Percentiles rank a stretch among this genome's conserved stretches.
Conservation (phyloP, 2,329 filamentous ascomycete genomes). For the Proliferodiscus dingleyae region DNA sequence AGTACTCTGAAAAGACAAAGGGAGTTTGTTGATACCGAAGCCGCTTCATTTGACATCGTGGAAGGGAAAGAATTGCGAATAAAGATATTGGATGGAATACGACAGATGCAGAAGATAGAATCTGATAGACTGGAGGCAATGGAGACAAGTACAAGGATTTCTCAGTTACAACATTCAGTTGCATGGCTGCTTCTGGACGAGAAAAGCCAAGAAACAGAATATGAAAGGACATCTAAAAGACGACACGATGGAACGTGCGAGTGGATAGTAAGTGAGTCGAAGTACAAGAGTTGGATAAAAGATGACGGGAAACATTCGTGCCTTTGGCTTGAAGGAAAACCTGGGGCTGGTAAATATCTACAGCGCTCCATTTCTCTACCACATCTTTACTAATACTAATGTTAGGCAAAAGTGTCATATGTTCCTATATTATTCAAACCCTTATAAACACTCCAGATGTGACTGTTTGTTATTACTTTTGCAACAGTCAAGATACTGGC, state of each 20-base stretch:
- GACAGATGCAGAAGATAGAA: neutral
- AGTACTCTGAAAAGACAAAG: constrained; percentile 5
- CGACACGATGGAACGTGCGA: no score
- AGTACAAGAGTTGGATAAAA: constrained; percentile 8
- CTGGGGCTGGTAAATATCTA: constrained; percentile 11
- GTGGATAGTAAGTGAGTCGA: constrained; percentile 1
- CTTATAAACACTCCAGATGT: neutral
- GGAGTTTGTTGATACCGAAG: constrained; percentile 2
- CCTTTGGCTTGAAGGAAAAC: constrained; percentile 18
- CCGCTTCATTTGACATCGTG: constrained; percentile 4
- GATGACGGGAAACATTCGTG: neutral
- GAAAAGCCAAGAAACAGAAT: no score
- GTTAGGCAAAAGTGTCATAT: constrained; percentile 16
- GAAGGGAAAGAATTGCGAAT: neutral
- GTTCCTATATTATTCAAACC: constrained; percentile 9
- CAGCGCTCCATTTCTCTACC: neutral
- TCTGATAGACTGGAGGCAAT: constrained; percentile 15
- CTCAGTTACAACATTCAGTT: no score
- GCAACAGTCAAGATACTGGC: constrained; percentile 10
- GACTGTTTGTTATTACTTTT: constrained; percentile 13
- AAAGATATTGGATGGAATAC: no score
- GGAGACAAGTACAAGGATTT: no score
- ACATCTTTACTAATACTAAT: neutral
- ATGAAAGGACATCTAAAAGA: no score
- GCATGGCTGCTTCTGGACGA: no score